Evolutionary conservation across 495 filamentous ascomycete species (phyloP), one percentile per base, ranked within the genome.

Genomic region (Cudoniella acicularis): DNA sequence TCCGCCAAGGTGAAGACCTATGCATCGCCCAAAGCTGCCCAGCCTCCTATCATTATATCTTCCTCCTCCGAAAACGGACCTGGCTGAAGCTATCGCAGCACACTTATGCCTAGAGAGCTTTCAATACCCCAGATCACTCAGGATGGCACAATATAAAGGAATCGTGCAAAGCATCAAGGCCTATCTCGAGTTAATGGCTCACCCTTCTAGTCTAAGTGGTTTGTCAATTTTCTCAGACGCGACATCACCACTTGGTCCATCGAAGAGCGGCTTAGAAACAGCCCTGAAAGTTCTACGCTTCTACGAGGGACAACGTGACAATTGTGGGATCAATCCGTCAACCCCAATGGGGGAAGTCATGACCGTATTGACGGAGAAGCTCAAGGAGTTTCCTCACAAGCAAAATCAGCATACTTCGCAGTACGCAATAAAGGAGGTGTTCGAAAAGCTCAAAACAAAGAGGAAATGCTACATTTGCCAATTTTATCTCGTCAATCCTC

Each of bases 391-490:
- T 22, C 3, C 51, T 50, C 11, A 11, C 6, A 10, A 6, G n/a
- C 16, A 11, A 46, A 24, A n/a, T 16, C 11, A 52, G n/a, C 3
- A 27, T 22, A 52, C 27, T 17, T 23, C 49, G 16, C 10, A 48
- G 49, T 46, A n/a, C 17, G 49, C 30, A 51, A 0, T n/a, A 16
- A 24, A 43, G 25, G 3, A 11, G n/a, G 45, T 3, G 8, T 25
- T 25, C 53, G 25, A 20, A 30, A 36, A 27, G 9, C 21, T 8
- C 22, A n/a, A 45, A 9, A 24, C 36, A n/a, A 42, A 41, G 18
- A 54, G 24, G 43, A 70, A 64, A 47, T 79, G 76, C 62, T 79
- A 79, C 46, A 74, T 78, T 56, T 79, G 77, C 52, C 60, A 64
- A 18, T 72, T 65, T 40, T 40, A 49, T 20, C 67, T 74, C 48